These are phyloP conservation scores for Sclerotinia glacialis DNA, from an alignment of 2,329 filamentous ascomycete genomes.

Conservation along the genomic window DNA sequence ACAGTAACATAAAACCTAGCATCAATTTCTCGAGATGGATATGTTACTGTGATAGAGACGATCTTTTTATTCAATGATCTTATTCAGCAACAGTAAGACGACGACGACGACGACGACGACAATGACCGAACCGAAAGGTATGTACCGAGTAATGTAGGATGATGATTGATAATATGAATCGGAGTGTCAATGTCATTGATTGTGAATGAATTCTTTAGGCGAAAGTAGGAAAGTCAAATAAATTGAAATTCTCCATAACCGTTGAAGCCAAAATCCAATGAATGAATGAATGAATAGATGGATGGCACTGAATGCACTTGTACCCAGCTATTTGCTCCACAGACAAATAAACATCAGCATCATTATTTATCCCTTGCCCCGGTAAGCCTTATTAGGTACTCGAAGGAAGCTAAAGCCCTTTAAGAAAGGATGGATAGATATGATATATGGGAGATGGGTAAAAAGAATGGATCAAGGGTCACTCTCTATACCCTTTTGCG, in stretches of 20 bases:
- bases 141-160: not conserved
- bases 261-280: not conserved
- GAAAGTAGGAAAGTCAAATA: slow-evolving; percentile 18
- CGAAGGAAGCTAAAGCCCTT: not conserved
- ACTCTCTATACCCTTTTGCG: not conserved
- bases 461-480: slow-evolving; percentile 15
- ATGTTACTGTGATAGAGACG: no score
- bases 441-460: not conserved
- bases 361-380: not conserved
- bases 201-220: not conserved
- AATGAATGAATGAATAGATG: no score
- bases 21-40: not conserved
- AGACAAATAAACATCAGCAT: not conserved
- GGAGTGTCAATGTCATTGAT: not conserved
- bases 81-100: no score
- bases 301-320: not conserved
- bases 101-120: not conserved
- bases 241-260: not conserved
- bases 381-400: not conserved
- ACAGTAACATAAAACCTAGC: not conserved
- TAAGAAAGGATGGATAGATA: not conserved
- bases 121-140: no score
- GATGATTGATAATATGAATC: not conserved
- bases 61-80: no score
- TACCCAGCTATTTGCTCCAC: not conserved